These are phyloP conservation scores for Pelagophyceae sp. DNA, from an alignment of 352 stramenopile species.

Conservation along the genomic window DNA sequence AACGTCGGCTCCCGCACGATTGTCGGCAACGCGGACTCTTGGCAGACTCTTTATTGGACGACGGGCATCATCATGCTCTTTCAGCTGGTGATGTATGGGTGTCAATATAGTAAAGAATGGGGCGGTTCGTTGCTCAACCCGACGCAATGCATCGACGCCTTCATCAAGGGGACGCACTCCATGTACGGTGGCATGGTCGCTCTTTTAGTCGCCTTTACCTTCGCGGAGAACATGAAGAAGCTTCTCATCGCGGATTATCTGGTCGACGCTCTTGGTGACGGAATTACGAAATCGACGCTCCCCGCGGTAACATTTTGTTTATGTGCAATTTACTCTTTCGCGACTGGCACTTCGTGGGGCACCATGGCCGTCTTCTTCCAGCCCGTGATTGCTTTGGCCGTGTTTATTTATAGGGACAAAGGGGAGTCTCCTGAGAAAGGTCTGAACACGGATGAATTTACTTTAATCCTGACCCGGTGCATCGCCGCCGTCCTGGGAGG, in stretches of 20 bases:
- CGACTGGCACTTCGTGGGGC: slow-evolving; percentile 26
- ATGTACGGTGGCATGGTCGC: neutral
- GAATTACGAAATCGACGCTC: neutral
- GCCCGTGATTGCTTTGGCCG: slow-evolving; percentile 15
- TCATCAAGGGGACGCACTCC: neutral
- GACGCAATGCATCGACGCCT: neutral
- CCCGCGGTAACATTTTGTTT: slow-evolving; percentile 22
- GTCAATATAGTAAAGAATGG: slow-evolving; percentile 11
- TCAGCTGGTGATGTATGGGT: slow-evolving; percentile 4
- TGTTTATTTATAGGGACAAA: slow-evolving; percentile 2
- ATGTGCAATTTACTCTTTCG: slow-evolving; percentile 20
- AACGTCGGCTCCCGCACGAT: neutral
- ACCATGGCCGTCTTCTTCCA: slow-evolving; percentile 30
- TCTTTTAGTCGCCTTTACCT: neutral
- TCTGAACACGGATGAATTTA: neutral
- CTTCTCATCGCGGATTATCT: neutral
- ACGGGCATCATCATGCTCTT: neutral
- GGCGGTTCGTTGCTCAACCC: slow-evolving; percentile 2
- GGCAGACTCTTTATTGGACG: neutral
- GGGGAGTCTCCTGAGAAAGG: neutral
- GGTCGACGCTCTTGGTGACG: neutral
- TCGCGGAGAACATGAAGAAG: slow-evolving; percentile 8
- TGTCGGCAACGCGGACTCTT: slow-evolving; percentile 11
- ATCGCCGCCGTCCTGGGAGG: slow-evolving; percentile 43
- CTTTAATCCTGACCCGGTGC: slow-evolving; percentile 41